Evolutionary conservation across 2,329 filamentous ascomycete genomes (phyloP).

Genomic region (Pseudogymnoascus sp.): DNA sequence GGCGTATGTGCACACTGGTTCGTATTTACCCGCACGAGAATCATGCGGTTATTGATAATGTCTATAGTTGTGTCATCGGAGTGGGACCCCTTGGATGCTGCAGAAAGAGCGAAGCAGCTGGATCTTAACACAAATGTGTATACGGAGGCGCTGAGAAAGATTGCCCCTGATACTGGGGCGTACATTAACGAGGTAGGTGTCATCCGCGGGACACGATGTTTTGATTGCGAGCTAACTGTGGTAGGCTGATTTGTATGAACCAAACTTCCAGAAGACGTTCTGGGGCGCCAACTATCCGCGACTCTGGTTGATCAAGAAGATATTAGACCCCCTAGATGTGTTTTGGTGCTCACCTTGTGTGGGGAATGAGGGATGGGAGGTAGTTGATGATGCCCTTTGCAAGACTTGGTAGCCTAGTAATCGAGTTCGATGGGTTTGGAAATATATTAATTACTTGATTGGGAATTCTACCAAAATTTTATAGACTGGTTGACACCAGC

Average conservation of each 20-base stretch:
- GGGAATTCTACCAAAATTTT: background rate
- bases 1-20: constrained; percentile 35
- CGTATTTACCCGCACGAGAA: constrained; percentile 17
- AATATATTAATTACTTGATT: background rate
- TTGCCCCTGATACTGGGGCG: constrained; percentile 20
- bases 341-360: constrained; percentile 43
- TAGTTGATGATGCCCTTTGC: constrained; percentile 16
- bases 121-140: constrained; percentile 14
- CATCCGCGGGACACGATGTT: constrained; percentile 31
- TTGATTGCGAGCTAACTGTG: constrained; percentile 25
- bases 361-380: constrained; percentile 34
- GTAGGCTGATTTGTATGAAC: constrained; percentile 39
- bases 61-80: constrained; percentile 9
- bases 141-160: constrained; percentile 15
- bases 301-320: constrained; percentile 37
- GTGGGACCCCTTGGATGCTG: constrained; percentile 16
- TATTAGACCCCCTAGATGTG: constrained; percentile 39
- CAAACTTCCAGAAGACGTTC: constrained; percentile 28
- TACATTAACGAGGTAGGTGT: constrained; percentile 23
- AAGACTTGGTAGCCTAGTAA: background rate
- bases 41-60: background rate
- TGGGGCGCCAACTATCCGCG: constrained; percentile 34
- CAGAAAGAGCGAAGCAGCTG: constrained; percentile 9
- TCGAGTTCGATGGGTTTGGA: too few species aligned
- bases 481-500: too few species aligned